Conservation (phyloP, 2,329 filamentous ascomycete species). For the Monosporascus sp. region DNA sequence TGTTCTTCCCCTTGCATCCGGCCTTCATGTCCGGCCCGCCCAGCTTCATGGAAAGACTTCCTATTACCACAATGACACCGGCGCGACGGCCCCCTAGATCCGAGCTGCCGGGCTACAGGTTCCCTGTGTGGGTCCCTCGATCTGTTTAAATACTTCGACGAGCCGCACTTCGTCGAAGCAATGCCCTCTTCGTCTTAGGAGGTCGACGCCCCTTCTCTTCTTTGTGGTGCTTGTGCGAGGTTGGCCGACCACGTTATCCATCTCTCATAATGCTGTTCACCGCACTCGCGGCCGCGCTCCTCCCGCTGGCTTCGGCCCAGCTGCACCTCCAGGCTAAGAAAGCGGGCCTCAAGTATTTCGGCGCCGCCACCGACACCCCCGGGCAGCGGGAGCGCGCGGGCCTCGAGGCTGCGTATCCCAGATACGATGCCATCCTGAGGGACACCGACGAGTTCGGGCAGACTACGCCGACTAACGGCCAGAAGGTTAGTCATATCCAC, state of each 20-base stretch:
- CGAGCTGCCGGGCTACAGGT: no score
- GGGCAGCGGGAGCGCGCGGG: slow-evolving; percentile 37
- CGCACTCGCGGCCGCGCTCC: slow-evolving; percentile 22
- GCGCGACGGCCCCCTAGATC: no score
- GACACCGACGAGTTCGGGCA: slow-evolving; percentile 54
- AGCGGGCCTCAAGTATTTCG: slow-evolving; percentile 54
- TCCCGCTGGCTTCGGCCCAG: slow-evolving; percentile 27
- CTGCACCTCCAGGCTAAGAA: slow-evolving; percentile 45
- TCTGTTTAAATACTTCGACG: neutral
- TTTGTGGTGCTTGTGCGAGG: no score
- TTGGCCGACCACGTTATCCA: neutral
- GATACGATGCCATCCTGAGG: slow-evolving; percentile 49
- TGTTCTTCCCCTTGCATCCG: no score
- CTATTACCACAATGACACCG: no score
- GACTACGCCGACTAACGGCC: slow-evolving; percentile 55
- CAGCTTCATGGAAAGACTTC: no score
- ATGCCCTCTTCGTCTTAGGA: no score
- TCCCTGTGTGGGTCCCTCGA: no score
- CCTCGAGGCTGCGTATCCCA: slow-evolving; percentile 41
- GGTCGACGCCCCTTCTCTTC: no score
- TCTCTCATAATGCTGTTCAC: slow-evolving; percentile 16
- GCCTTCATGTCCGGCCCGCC: no score
- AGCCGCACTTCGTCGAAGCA: neutral
- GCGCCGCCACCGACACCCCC: slow-evolving; percentile 52
- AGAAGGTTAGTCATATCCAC: slow-evolving; percentile 31